Evolutionary conservation across 257 asterid genomes (phyloP).

Genomic region (Voacanga thouarsii): DNA sequence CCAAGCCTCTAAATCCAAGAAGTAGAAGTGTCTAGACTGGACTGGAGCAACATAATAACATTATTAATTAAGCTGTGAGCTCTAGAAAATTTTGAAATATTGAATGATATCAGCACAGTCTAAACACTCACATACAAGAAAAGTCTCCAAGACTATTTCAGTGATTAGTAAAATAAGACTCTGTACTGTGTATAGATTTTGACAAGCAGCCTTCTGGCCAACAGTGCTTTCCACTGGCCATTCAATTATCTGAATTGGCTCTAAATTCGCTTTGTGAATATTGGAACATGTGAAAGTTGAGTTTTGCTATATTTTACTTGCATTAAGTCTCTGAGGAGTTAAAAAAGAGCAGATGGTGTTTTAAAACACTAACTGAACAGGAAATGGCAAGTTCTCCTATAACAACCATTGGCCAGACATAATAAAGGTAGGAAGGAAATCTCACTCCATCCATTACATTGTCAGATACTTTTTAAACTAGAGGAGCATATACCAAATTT

Average conservation of each 20-base stretch:
- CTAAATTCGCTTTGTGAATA: background rate
- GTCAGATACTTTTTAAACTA: background rate
- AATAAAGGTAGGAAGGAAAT: background rate
- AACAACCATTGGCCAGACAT: background rate
- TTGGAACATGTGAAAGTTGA: background rate
- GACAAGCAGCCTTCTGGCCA: background rate
- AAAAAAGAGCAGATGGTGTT: background rate
- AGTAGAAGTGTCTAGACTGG: background rate
- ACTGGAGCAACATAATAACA: background rate
- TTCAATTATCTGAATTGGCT: background rate
- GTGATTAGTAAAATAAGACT: background rate
- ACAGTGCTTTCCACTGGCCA: background rate
- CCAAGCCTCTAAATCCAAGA: background rate
- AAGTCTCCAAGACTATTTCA: background rate
- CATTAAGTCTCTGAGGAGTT: background rate
- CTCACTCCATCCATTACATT: background rate
- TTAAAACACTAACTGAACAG: background rate
- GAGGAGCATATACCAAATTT: background rate
- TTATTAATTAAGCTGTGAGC: background rate
- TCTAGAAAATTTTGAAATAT: background rate
- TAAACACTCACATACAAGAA: background rate
- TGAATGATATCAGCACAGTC: background rate
- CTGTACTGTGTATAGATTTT: background rate
- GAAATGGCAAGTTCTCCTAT: background rate
- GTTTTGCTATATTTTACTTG: background rate